Evolutionary conservation across 352 stramenopile genomes (phyloP).

Genomic region (Phytopythium chamaehyphon): DNA sequence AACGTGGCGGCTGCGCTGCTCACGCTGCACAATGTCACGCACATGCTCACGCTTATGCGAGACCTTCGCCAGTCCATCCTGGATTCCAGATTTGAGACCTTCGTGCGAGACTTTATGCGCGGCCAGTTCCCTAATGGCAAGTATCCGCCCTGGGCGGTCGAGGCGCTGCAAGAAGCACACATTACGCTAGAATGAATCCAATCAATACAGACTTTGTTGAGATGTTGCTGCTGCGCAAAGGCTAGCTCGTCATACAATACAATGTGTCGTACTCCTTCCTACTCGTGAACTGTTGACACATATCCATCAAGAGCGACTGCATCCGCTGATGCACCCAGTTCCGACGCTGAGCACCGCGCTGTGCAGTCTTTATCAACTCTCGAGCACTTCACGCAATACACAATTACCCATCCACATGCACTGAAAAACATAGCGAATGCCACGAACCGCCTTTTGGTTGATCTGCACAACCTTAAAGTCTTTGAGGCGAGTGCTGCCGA

Average conservation of each 20-base stretch:
- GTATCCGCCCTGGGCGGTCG: constrained; percentile 64
- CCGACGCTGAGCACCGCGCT: too few species aligned
- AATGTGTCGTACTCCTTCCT: too few species aligned
- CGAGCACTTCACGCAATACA: not conserved
- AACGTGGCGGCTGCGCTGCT: constrained; percentile 64
- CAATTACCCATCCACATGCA: not conserved
- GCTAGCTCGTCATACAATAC: too few species aligned
- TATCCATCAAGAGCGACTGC: too few species aligned
- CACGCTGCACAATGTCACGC: constrained; percentile 83
- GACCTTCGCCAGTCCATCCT: constrained; percentile 70
- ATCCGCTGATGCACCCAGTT: too few species aligned
- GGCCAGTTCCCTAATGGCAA: constrained; percentile 52
- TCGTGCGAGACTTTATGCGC: constrained; percentile 77
- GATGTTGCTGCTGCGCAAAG: not conserved
- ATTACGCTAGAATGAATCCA: constrained; percentile 29
- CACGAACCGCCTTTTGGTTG: too few species aligned
- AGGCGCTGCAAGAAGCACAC: constrained; percentile 57
- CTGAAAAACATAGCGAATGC: not conserved
- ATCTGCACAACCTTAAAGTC: not conserved
- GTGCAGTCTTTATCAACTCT: not conserved
- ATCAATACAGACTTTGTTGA: not conserved
- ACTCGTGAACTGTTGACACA: too few species aligned
- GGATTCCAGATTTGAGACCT: constrained; percentile 60
- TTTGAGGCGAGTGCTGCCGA: not conserved
- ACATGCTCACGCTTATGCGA: constrained; percentile 81